Base-by-base conservation (phyloP, 805 yeast species). In the Pichia deserticola region DNA sequence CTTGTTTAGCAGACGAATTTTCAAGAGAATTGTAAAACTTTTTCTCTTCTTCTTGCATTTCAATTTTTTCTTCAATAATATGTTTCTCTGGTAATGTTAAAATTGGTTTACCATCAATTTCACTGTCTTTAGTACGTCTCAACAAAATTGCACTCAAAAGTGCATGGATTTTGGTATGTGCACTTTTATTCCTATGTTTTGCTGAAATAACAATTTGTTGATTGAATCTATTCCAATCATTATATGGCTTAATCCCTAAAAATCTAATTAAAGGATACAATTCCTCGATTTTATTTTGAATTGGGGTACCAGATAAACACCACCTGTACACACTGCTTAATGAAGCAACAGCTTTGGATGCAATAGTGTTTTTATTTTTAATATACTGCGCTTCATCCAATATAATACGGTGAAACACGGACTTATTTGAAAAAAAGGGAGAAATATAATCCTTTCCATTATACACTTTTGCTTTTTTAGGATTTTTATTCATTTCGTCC, bases 31-130 rank as follows among this genome's bases (percentile, higher is more conserved):
- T 54, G 61, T 90, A 90, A 58, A 75, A 81, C 29, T 65, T 74
- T 34, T 65, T 60, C 62, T 87, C 93, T 6, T 73, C 77, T 2
- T 69, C 71, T 3, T 64, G 71, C 76, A 90, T 74, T 3, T 60
- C 65, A 34, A 82, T 77, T 41, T 67, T 64, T 10, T 75, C 76
- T 25, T 70, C 67, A 13, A 67, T 55, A 20, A 85, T 65, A 49
- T 71, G 72, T 60, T 86, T 87, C 5, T 72, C 73, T 0, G 96
- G 96, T 40, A 89, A 68, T 48, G 75, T 63, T 45, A 89, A 65
- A 45, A 89, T 81, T 8, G 93, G 89, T 56, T 83, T 72, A 7
- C 95, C 96, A 63, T 89, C 89, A 51, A 89, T 82, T 49, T 71
- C 60, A 20, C 89, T 79, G 44, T 70, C 71, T 59, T 89, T 90